phyloP scores from a whole-genome alignment of 306 rosid species.

The Malus asiatica region DNA sequence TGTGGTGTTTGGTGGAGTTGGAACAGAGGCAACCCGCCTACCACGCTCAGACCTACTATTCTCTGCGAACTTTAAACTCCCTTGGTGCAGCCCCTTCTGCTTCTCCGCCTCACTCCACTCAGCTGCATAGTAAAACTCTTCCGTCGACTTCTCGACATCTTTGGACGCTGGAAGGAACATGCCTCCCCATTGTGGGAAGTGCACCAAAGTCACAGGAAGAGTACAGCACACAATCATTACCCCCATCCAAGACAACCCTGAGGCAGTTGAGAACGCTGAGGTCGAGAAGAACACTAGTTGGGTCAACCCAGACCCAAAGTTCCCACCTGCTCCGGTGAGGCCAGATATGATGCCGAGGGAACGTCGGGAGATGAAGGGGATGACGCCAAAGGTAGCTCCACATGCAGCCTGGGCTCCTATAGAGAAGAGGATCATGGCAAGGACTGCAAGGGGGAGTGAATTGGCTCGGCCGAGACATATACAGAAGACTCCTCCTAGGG shows the following conservation, averaged over 20 bases:
- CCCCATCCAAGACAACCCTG: conserved; percentile 68
- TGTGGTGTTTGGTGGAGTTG: conserved; percentile 62
- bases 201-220: conserved; percentile 58
- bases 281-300: conserved; percentile 70
- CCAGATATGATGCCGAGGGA: conserved; percentile 76
- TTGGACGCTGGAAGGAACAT: conserved; percentile 71
- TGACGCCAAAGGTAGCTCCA: conserved; percentile 80
- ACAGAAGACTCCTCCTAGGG: conserved; percentile 69
- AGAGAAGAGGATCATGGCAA: conserved; percentile 80
- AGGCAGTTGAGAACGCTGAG: conserved; percentile 35
- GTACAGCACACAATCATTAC: conserved; percentile 70
- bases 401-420: conserved; percentile 91
- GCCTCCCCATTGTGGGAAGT: conserved; percentile 94
- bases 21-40: conserved; percentile 49
- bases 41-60: conserved; percentile 86
- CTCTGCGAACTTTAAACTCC: conserved; percentile 78
- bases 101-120: conserved; percentile 79
- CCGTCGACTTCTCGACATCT: conserved; percentile 35
- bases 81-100: conserved; percentile 50
- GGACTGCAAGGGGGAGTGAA: conserved; percentile 50
- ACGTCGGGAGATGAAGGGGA: conserved; percentile 75
- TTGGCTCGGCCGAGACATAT: conserved; percentile 78
- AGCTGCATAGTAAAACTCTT: conserved; percentile 55
- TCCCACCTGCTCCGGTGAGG: conserved; percentile 77
- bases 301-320: conserved; percentile 80